These are phyloP conservation scores for Leishmania braziliensis DNA, from an alignment of 208 protist species.

Conservation along the genomic window DNA sequence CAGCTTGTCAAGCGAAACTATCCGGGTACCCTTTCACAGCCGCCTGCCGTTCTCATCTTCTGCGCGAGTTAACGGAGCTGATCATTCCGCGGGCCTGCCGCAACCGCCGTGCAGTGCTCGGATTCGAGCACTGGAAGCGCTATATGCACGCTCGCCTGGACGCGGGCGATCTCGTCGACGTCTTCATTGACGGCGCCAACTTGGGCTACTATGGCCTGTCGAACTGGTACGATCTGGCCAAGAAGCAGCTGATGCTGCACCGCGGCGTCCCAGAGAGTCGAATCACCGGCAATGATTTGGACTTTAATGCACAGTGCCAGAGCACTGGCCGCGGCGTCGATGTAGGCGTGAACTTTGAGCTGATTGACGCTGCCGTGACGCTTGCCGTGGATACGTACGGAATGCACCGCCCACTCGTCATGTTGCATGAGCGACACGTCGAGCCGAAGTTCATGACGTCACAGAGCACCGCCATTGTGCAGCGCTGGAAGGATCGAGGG, in stretches of 20 bases:
- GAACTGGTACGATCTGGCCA: slow-evolving; percentile 72
- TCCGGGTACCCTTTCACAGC: slow-evolving; percentile 60
- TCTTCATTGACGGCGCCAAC: slow-evolving; percentile 87
- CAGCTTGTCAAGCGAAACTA: slow-evolving; percentile 23
- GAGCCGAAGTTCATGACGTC: slow-evolving; percentile 41
- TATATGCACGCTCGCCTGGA: slow-evolving; percentile 42
- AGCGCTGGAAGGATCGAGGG: slow-evolving; percentile 46
- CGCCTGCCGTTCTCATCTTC: slow-evolving; percentile 38
- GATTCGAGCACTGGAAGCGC: slow-evolving; percentile 61
- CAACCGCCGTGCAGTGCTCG: slow-evolving; percentile 31
- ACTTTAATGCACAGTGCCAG: slow-evolving; percentile 35
- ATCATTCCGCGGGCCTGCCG: slow-evolving; percentile 40
- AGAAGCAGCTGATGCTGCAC: slow-evolving; percentile 40
- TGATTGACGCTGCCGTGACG: slow-evolving; percentile 64
- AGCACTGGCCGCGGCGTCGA: slow-evolving; percentile 41
- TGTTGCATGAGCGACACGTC: slow-evolving; percentile 80
- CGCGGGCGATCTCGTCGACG: slow-evolving; percentile 30
- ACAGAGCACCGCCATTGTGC: slow-evolving; percentile 36
- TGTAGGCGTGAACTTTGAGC: slow-evolving; percentile 61
- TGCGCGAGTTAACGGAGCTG: slow-evolving; percentile 41
- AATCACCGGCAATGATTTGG: slow-evolving; percentile 35
- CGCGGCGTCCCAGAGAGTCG: slow-evolving; percentile 31
- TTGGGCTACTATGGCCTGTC: slow-evolving; percentile 88
- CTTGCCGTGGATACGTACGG: slow-evolving; percentile 38
- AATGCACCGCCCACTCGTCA: slow-evolving; percentile 57